These are phyloP conservation scores for Candida tallmaniae DNA, from an alignment of 805 yeast genomes.

Conservation along the genomic window DNA sequence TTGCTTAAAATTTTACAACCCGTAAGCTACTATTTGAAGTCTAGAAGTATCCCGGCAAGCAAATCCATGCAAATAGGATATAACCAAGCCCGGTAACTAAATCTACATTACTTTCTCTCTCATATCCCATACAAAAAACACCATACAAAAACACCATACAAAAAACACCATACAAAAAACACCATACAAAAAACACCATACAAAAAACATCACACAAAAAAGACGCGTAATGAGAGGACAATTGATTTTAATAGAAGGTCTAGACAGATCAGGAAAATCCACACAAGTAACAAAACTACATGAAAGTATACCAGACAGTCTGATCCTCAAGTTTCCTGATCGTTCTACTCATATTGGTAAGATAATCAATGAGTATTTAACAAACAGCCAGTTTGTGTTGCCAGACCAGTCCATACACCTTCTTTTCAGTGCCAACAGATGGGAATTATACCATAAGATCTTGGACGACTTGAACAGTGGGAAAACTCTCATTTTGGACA, in stretches of 20 bases:
- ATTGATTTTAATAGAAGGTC: conserved; percentile 82
- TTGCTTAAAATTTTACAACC: no score
- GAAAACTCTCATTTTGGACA: conserved; percentile 62
- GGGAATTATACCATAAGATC: conserved; percentile 69
- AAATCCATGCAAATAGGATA: no score
- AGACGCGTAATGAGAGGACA: conserved; percentile 53
- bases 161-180: no score
- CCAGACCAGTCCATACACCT: conserved; percentile 83
- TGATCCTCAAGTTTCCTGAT: conserved; percentile 79
- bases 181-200: no score
- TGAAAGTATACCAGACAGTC: conserved; percentile 14
- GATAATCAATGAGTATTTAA: conserved; percentile 69
- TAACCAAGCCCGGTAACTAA: neutral
- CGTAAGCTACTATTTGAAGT: no score
- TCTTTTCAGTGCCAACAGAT: conserved; percentile 86
- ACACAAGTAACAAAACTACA: conserved; percentile 57
- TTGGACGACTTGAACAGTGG: conserved; percentile 46
- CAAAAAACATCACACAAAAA: no score
- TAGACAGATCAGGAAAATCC: conserved; percentile 92
- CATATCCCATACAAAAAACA: no score
- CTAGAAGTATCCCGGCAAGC: no score
- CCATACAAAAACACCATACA: no score
- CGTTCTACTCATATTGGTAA: conserved; percentile 78
- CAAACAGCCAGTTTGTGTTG: conserved; percentile 43
- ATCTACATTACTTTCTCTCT: no score